Evolutionary conservation across 2,329 filamentous ascomycete genomes (phyloP).

Genomic region (Aureobasidium sp.): DNA sequence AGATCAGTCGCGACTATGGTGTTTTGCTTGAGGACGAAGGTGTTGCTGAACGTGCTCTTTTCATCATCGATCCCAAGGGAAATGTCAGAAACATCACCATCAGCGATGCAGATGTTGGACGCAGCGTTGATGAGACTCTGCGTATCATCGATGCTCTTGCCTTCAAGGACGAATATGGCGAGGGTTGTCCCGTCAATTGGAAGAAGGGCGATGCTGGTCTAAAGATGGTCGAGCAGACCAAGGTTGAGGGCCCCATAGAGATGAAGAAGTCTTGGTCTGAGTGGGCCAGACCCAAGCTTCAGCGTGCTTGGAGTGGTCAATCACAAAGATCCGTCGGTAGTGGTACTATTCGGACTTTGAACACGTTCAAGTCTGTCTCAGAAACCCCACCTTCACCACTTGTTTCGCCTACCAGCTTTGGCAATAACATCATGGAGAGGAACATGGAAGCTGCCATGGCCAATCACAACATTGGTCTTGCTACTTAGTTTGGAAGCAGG

Average conservation of each 20-base stretch:
- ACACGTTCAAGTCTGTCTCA: slow-evolving; percentile 3
- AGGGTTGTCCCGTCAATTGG: slow-evolving; percentile 31
- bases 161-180: slow-evolving; percentile 37
- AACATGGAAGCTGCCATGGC: slow-evolving; percentile 26
- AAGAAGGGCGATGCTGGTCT: slow-evolving; percentile 28
- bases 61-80: slow-evolving; percentile 60
- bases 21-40: slow-evolving; percentile 59
- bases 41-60: slow-evolving; percentile 55
- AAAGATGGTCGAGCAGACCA: slow-evolving; percentile 21
- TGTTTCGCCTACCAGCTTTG: slow-evolving; percentile 22
- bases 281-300: slow-evolving; percentile 28
- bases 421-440: slow-evolving; percentile 20
- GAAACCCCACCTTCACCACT: slow-evolving; percentile 18
- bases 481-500: slow-evolving; percentile 15
- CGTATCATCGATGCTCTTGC: slow-evolving; percentile 48
- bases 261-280: slow-evolving; percentile 27
- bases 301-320: slow-evolving; percentile 24
- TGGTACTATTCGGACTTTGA: slow-evolving; percentile 7
- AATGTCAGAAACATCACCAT: slow-evolving; percentile 54
- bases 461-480: slow-evolving; percentile 22
- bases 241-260: slow-evolving; percentile 24
- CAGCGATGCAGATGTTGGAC: slow-evolving; percentile 59
- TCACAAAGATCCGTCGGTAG: slow-evolving; percentile 19
- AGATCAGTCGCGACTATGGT: slow-evolving; percentile 54
- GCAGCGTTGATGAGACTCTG: slow-evolving; percentile 57